Conservation (phyloP, 208 protist genomes). For the Trypanosoma avium region DNA sequence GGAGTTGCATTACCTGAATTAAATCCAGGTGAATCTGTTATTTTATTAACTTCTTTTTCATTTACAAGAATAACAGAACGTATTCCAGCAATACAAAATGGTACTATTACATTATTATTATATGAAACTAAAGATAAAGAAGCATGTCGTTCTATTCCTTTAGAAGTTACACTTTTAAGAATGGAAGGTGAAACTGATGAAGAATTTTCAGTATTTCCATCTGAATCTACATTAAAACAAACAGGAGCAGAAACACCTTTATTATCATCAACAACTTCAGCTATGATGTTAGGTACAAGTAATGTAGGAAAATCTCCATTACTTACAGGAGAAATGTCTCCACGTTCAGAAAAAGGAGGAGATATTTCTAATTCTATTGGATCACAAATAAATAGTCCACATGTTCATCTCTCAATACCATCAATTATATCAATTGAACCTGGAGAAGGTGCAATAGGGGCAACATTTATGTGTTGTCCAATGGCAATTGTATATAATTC, state of each 20-base stretch:
- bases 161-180: conserved; percentile 73
- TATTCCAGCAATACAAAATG: conserved; percentile 59
- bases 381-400: neutral
- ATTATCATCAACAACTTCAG: neutral
- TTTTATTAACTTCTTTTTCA: conserved; percentile 54
- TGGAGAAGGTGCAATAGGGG: conserved; percentile 3
- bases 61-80: conserved; percentile 45
- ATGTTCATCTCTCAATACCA: neutral
- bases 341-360: too few species aligned
- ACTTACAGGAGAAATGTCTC: too few species aligned
- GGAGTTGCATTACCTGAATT: conserved; percentile 77
- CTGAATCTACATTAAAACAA: neutral
- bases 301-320: too few species aligned
- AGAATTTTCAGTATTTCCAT: neutral
- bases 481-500: conserved; percentile 66
- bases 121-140: conserved; percentile 85
- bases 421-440: conserved; percentile 19
- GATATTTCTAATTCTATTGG: neutral
- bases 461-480: conserved; percentile 70
- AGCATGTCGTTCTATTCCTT: conserved; percentile 74
- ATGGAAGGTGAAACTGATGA: conserved; percentile 47
- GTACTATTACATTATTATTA: conserved; percentile 76
- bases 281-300: too few species aligned
- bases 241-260: neutral
- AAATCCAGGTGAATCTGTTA: conserved; percentile 70